Percentiles rank a stretch among this genome's conserved stretches.
Conservation (phyloP, 306 rosid species). For the Calophaca sinica region DNA sequence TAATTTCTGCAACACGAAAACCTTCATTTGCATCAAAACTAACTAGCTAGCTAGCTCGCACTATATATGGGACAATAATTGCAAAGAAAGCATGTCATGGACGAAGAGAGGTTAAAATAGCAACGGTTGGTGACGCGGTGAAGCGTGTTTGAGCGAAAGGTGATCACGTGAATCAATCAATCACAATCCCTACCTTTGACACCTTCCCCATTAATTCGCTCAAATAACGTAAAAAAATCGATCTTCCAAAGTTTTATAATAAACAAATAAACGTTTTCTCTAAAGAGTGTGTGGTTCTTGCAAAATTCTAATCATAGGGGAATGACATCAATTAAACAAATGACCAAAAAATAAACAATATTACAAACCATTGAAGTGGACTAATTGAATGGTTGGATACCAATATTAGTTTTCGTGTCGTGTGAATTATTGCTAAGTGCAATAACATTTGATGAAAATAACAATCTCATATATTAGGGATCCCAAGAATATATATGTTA, state of each 20-base stretch:
- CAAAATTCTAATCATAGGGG: not conserved
- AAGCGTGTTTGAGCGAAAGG: not conserved
- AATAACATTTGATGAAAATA: not conserved
- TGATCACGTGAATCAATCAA: slow-evolving; percentile 17
- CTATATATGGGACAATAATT: not conserved
- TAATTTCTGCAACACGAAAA: not conserved
- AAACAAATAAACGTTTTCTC: not conserved
- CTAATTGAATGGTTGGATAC: not conserved
- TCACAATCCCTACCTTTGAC: not conserved
- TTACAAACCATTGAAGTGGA: too few relatives aligned
- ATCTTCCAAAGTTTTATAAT: not conserved
- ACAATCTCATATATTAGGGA: not conserved
- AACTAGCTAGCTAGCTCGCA: not conserved
- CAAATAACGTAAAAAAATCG: not conserved
- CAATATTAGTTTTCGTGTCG: not conserved
- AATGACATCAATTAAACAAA: slow-evolving; percentile 2
- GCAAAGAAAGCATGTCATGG: slow-evolving; percentile 9
- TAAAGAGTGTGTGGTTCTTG: not conserved
- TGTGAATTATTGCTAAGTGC: not conserved
- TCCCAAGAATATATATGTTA: not conserved
- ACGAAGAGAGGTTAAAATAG: not conserved
- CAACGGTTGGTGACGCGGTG: not conserved
- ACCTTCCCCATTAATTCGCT: not conserved
- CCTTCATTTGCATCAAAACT: not conserved
- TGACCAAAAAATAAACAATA: not conserved